Evolutionary conservation across 2,329 filamentous ascomycete species (phyloP), one percentile per base, ranked within the genome.

Genomic region (Chaetothyriales sp.): DNA sequence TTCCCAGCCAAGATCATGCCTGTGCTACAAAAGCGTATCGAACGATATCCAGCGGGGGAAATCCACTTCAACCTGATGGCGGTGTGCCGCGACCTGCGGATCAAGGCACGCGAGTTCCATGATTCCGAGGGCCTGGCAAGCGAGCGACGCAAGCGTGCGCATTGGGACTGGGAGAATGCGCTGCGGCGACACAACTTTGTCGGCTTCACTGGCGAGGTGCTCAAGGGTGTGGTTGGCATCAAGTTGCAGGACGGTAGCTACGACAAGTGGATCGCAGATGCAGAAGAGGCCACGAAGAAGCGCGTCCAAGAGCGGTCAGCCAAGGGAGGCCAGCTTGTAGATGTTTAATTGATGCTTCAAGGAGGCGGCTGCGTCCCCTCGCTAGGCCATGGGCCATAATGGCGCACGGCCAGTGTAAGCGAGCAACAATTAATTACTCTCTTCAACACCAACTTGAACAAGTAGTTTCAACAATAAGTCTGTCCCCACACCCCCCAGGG

Each of bases 21-120:
- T n/a, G 89, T 97, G 40, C 73, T 98, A 53, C 86, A 87, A 69
- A 76, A 84, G 52, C 80, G 92, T 50, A 85, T 98, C 60, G 83
- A 78, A 54, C 77, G 90, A 52, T 97, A 98, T 68, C 89, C 89
- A 15, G 73, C 80, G 18, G 78, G 81, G 1, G 92, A 98, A 75
- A 95, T 97, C 56, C 78, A 89, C 45, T 98, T 98, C 74, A 98
- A 98, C 68, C 75, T 98, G 50, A 79, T 98, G 66, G 92, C 90
- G 45, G 89, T 95, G 77, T 86, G 90, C 60, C 77, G 83, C 58
- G 92, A 98, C 70, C 73, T 89, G 65, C 77, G 92, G 44, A 73
- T 85, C 46, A 75, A 80, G 47, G 90, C 90, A 29, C 75, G 77
- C 52, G 86, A 94, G 67, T 80, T 92, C 58, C 89, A 89, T 46